Base-by-base conservation (phyloP, 306 rosid species). In the Cajanus cajan region DNA sequence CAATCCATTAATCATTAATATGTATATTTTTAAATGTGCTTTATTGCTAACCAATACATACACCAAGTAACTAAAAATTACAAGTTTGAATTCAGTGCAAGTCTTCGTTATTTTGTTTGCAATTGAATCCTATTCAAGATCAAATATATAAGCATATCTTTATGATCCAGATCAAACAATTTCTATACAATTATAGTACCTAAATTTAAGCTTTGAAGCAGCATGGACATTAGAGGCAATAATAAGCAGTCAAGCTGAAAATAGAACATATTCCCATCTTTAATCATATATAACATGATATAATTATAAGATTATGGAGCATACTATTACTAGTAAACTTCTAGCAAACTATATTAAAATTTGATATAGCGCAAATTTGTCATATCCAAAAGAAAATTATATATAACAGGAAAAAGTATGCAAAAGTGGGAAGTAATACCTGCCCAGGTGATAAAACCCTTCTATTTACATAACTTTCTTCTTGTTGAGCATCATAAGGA, bases 361-460 rank as follows among this genome's bases (percentile, higher is more conserved):
- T 37, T 71, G 51, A 54, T 55, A 73, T 10, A 25, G 25, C 51
- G 36, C 62, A 69, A 57, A 59, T 48, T 73, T 44, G 16, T 21
- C 19, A 8, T 55, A 81, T 62, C 31, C 37, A 74, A 64, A 50
- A 76, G 58, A 44, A 63, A 74, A 69, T 24, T 68, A 71, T 48
- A n/a, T 31, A 68, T 8, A 34, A 59, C 43, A 65, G 69, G 39
- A 33, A 37, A 69, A 69, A 33, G 40, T 41, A 34, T 18, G 4
- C 28, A 36, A 70, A 59, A 28, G 82, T 57, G 8, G 77, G 63
- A 16, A 21, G 52, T 59, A 62, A 44, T 88, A 93, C 99, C 99
- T 95, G 99, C 14, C 61, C 80, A 48, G 91, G 96, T 36, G 99
- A 91, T 76, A 95, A 86, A 84, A 90, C 84, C 76, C 90, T 93